Evolutionary conservation across 306 rosid species (phyloP), one percentile per base, ranked within the genome.

Genomic region (Astragalus membranaceus): DNA sequence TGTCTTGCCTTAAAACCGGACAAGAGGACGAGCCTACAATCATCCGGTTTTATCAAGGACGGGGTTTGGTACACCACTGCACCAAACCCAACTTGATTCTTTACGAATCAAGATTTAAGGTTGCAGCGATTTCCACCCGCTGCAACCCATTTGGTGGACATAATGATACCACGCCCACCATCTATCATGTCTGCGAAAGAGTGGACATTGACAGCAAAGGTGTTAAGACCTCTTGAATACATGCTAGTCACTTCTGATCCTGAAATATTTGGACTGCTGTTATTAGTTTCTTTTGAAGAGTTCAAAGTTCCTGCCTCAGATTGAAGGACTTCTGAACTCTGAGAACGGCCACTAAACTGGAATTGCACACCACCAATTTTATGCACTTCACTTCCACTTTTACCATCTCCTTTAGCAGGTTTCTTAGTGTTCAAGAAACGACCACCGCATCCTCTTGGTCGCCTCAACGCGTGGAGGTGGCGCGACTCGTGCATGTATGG

Each of bases 401-500:
- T 80, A 41, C 54, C 87, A 35, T 75, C 76, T 70, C 61, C 78
- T 3, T 64, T 73, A 13, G 46, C 80, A 71, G 16, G 4, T 41
- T 1, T 65, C 82, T 48, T 88, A 7, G 86, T 73, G 86, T 94
- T 94, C 85, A 94, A 75, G 85, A 94, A 94, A 12, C 99, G 95
- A 14, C 99, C 99, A 0, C 99, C 96, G 0, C 88, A 76, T 70
- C 99, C 99, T 75, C 99, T 85, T 62, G 97, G 96, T 48, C 99
- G 88, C 20, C 97, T 87, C 91, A 85, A 67, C 41, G 99, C 99
- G 47, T 94, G 99, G 75, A 75, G 97, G 82, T 94, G 99, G 48
- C 99, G 96, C 0, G 99, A 94, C 75, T 91, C 92, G 20, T 94
- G 99, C 96, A 94, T 85, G 77, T 94, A 94, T 15, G 96, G 95